Evolutionary conservation across 495 filamentous ascomycete genomes (phyloP).

Genomic region (Penicillium antarcticum): DNA sequence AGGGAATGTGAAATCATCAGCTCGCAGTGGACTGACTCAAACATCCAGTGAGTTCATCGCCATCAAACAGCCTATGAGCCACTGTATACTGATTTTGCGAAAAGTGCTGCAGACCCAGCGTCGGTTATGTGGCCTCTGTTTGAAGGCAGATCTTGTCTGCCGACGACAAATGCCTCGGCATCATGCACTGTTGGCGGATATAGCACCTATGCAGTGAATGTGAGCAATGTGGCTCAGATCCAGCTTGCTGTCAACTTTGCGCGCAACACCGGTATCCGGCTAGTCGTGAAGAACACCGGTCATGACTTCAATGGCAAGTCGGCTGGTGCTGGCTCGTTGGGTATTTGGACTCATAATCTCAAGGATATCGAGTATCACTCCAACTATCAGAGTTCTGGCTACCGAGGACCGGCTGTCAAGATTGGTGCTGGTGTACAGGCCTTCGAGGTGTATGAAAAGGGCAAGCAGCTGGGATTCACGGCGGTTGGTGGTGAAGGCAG

Average conservation of each 20-base stretch:
- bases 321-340: conserved; percentile 51
- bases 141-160: conserved; percentile 35
- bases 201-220: conserved; percentile 58
- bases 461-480: conserved; percentile 42
- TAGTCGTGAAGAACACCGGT: conserved; percentile 70
- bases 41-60: conserved; percentile 24
- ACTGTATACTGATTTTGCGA: background rate
- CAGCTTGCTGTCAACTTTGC: conserved; percentile 62
- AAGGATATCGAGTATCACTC: conserved; percentile 40
- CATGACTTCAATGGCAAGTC: conserved; percentile 63
- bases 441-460: conserved; percentile 46
- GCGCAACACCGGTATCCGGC: conserved; percentile 51
- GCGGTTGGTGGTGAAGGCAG: conserved; percentile 53
- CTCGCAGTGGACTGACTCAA: conserved; percentile 25
- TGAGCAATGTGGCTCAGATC: conserved; percentile 51
- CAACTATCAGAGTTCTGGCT: conserved; percentile 31
- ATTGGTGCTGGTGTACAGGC: conserved; percentile 57
- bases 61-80: background rate
- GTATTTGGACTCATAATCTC: conserved; percentile 60
- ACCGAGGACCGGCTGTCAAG: conserved; percentile 50
- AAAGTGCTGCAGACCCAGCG: conserved; percentile 28
- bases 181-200: conserved; percentile 57
- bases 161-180: conserved; percentile 24
- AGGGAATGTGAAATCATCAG: conserved; percentile 32
- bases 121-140: conserved; percentile 46